Evolutionary conservation across 441 rosid genomes (phyloP).

Genomic region (Capsella rubella): DNA sequence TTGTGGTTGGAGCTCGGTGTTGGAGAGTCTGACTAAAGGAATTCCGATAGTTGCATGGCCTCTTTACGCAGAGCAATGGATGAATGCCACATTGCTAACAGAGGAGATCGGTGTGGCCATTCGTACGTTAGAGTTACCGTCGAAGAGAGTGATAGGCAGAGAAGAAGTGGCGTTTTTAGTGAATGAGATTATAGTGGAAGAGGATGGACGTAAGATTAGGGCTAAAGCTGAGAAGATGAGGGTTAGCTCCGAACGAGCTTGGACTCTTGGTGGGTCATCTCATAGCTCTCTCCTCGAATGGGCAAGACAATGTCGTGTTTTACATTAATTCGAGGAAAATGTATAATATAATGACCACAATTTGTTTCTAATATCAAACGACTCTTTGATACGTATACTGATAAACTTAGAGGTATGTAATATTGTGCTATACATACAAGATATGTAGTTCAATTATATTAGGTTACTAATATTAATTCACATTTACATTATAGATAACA

Average conservation of each 20-base stretch:
- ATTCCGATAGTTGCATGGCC: constrained; percentile 62
- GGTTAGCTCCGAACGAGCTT: constrained; percentile 36
- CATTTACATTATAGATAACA: no score
- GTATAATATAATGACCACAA: not conserved
- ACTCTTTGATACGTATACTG: no score
- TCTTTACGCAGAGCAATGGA: constrained; percentile 50
- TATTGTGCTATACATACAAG: no score
- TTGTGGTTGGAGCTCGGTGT: constrained; percentile 57
- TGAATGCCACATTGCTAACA: constrained; percentile 51
- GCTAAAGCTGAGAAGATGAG: constrained; percentile 32
- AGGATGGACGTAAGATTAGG: constrained; percentile 25
- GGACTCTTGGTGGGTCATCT: constrained; percentile 43
- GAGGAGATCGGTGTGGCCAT: constrained; percentile 53
- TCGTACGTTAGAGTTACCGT: constrained; percentile 39
- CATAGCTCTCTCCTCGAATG: constrained; percentile 31
- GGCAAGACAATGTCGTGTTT: not conserved
- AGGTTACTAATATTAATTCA: no score
- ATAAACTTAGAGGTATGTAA: no score
- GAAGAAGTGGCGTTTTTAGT: constrained; percentile 52
- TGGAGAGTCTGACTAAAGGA: constrained; percentile 52
- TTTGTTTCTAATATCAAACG: no score
- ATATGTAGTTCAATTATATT: no score
- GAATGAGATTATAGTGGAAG: constrained; percentile 38
- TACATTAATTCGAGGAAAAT: not conserved
- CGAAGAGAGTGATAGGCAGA: constrained; percentile 33